Conservation (phyloP, 176 grass and related monocot species). For the Pontederia paniculata region DNA sequence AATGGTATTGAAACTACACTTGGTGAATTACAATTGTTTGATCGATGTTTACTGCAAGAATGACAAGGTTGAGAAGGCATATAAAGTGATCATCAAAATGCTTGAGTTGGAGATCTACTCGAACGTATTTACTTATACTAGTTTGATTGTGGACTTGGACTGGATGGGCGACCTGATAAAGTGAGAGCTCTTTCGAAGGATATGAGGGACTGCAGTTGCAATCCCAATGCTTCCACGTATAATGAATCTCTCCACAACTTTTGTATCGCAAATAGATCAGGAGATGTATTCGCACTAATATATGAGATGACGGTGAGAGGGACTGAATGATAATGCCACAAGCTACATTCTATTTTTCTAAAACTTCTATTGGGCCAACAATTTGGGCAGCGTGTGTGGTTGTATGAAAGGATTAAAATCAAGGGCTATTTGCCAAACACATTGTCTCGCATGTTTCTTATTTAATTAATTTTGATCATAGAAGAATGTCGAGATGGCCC, state of each 20-base stretch:
- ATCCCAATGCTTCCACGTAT: slow-evolving; percentile 56
- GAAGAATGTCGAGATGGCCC: slow-evolving; percentile 30
- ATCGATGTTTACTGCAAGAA: slow-evolving; percentile 82
- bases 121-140: slow-evolving; percentile 66
- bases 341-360: slow-evolving; percentile 86
- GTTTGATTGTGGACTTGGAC: slow-evolving; percentile 62
- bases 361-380: slow-evolving; percentile 70
- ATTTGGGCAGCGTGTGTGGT: slow-evolving; percentile 13
- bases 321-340: slow-evolving; percentile 55
- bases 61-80: slow-evolving; percentile 38
- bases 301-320: slow-evolving; percentile 56
- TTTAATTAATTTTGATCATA: slow-evolving; percentile 48
- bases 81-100: slow-evolving; percentile 71
- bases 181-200: slow-evolving; percentile 57
- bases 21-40: slow-evolving; percentile 79
- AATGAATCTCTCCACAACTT: slow-evolving; percentile 60
- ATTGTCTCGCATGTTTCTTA: slow-evolving; percentile 68
- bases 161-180: slow-evolving; percentile 77
- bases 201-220: slow-evolving; percentile 63
- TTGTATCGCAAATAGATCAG: slow-evolving; percentile 79
- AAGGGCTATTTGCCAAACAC: slow-evolving; percentile 77
- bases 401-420: slow-evolving; percentile 43
- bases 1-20: slow-evolving; percentile 52
- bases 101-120: slow-evolving; percentile 41
- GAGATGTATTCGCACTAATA: slow-evolving; percentile 56